Evolutionary conservation across 371 early-diverging fungal species (phyloP).

Genomic region (Mortierella sp.): DNA sequence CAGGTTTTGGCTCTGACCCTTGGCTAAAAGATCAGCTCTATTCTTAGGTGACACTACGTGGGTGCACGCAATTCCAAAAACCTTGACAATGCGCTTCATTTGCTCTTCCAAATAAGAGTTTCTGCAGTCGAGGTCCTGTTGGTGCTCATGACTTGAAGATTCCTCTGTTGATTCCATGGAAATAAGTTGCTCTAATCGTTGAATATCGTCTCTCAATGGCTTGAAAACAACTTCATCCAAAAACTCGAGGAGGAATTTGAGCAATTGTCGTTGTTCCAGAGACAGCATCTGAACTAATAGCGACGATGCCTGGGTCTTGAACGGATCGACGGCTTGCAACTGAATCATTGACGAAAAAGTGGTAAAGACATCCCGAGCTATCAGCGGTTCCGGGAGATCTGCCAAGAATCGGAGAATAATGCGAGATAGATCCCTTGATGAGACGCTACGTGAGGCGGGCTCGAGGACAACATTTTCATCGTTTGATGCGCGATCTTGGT

Average conservation of each 20-base stretch:
- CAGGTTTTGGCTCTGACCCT: conserved; percentile 4
- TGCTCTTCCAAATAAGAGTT: conserved; percentile 2
- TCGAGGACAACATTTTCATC: background rate
- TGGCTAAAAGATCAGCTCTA: background rate
- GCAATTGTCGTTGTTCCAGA: conserved; percentile 14
- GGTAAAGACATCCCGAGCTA: conserved; percentile 18
- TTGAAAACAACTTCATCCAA: conserved; percentile 20
- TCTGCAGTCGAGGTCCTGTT: background rate
- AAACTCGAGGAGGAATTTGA: conserved; percentile 31
- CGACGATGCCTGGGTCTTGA: conserved; percentile 20
- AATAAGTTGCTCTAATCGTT: background rate
- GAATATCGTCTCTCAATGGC: conserved; percentile 12
- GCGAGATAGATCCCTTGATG: conserved; percentile 22
- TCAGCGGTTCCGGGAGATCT: conserved; percentile 29
- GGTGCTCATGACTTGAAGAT: background rate
- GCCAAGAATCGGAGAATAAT: conserved; percentile 31
- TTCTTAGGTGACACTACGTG: background rate
- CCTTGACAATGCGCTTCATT: conserved; percentile 2
- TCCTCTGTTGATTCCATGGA: background rate
- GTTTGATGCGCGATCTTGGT: background rate
- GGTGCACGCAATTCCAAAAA: conserved; percentile 5
- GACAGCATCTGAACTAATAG: conserved; percentile 20
- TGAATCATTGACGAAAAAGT: conserved; percentile 16
- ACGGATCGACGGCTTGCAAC: conserved; percentile 20
- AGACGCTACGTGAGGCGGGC: background rate